Evolutionary conservation across 176 grass and related monocot genomes (phyloP), one percentile per base, ranked within the genome.

Genomic region (Oryza longistaminata): DNA sequence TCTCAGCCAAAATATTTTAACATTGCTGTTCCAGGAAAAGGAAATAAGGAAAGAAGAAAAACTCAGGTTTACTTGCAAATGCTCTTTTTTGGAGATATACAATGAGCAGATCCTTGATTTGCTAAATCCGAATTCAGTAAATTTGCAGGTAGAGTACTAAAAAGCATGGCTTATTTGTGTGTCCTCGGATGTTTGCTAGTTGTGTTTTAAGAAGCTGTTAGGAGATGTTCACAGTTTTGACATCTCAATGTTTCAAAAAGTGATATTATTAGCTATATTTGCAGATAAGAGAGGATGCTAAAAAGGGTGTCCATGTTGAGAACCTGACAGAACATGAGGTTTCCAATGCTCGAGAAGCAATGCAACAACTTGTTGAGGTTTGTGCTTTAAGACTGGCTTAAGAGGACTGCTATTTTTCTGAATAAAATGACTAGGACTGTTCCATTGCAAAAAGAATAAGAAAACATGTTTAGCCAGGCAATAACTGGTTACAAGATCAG

Each of bases 41-140:
- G 95, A 98, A 75, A 84, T 83, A 70, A 88, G 91, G 62, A 88
- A 87, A 91, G 93, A 94, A 15, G 95, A 95, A 82, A 98, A 98
- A 71, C 78, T 98, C 75, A 88, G 80, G 64, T 98, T 98, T 81
- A 94, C 93, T 44, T 98, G 96, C 83, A 95, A 90, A 88, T 98
- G 96, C 76, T 98, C 96, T 25, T 98, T 98, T 64, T 40, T 98
- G 83, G 96, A 98, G 89, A 98, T 98, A 64, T 98, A 98, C 61
- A 98, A 98, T 70, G 96, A 98, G 52, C 93, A 95, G 21, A 98
- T 95, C 81, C 76, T 95, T 45, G 96, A 98, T 91, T 90, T 98
- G 29, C 91, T 98, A 26, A 87, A 96, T 77, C 93, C 96, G 88
- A 86, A 84, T 49, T 84, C 83, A 77, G 85, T 84, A 76, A 98